Evolutionary conservation across 1,284 basidiomycete genomes (phyloP).

Genomic region (Malassezia vespertilionis): DNA sequence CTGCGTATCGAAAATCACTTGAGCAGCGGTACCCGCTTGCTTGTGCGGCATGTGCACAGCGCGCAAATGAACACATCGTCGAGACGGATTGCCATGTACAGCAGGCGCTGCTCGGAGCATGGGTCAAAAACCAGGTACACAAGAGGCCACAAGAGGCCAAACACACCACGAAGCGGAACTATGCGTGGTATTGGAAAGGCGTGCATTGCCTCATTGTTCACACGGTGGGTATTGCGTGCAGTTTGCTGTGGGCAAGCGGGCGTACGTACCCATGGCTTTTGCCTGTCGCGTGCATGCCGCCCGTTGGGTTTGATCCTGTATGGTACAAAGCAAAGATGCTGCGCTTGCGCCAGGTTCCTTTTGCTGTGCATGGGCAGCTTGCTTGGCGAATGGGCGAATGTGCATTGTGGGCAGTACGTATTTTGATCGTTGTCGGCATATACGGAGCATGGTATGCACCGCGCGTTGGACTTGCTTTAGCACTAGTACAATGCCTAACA

Average conservation of each 20-base stretch:
- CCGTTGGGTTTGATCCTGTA: neutral
- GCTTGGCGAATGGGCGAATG: too few relatives aligned
- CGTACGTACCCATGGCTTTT: neutral
- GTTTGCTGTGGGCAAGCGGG: too few relatives aligned
- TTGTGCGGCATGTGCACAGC: slow-evolving; percentile 22
- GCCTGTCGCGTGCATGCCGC: neutral
- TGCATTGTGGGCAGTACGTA: too few relatives aligned
- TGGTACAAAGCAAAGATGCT: neutral
- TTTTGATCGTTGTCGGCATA: too few relatives aligned
- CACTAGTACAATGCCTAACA: too few relatives aligned
- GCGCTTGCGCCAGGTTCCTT: neutral
- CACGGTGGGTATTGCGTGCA: neutral
- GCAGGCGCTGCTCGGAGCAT: slow-evolving; percentile 22
- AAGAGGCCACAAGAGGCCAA: too few relatives aligned
- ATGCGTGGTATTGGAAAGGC: neutral
- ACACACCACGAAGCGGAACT: neutral
- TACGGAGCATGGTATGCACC: too few relatives aligned
- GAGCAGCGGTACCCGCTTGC: slow-evolving; percentile 28
- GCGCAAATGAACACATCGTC: slow-evolving; percentile 18
- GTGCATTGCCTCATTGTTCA: neutral
- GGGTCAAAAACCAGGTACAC: slow-evolving; percentile 23
- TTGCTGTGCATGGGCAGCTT: too few relatives aligned
- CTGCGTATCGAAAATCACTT: slow-evolving; percentile 26
- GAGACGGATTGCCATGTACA: slow-evolving; percentile 23
- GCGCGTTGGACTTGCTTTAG: too few relatives aligned